Evolutionary conservation across 1,139 yeast species (phyloP).

Genomic region (Magnusiomyces fungicola): DNA sequence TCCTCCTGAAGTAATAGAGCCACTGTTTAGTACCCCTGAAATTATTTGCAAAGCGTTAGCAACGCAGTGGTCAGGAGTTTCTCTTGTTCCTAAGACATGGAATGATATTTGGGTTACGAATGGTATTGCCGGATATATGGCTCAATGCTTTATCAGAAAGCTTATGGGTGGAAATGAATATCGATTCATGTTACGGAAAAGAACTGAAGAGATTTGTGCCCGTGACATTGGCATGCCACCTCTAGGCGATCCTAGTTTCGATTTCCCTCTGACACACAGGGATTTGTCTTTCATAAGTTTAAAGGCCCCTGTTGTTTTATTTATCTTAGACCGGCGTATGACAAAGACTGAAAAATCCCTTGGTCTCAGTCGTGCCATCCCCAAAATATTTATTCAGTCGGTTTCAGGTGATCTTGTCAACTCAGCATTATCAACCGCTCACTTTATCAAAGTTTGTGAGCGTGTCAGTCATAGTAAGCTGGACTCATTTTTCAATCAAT

Average conservation of each 20-base stretch:
- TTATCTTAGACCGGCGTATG: conserved; percentile 83
- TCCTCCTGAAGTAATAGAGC: conserved; percentile 72
- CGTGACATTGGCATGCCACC: conserved; percentile 81
- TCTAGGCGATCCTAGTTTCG: conserved; percentile 56
- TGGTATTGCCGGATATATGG: conserved; percentile 83
- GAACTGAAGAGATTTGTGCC: conserved; percentile 58
- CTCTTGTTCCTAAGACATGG: conserved; percentile 72
- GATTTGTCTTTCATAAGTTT: conserved; percentile 60
- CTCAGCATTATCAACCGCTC: conserved; percentile 71
- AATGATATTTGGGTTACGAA: conserved; percentile 89
- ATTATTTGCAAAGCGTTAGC: conserved; percentile 63
- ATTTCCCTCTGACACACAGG: conserved; percentile 60
- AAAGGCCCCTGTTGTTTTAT: conserved; percentile 81
- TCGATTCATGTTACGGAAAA: conserved; percentile 58
- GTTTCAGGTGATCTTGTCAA: conserved; percentile 89
- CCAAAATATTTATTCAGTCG: conserved; percentile 85
- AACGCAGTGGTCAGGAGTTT: conserved; percentile 90
- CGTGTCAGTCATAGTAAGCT: conserved; percentile 83
- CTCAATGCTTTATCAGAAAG: conserved; percentile 57
- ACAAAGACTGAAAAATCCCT: conserved; percentile 92
- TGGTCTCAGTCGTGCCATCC: conserved; percentile 85
- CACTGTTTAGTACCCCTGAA: conserved; percentile 66
- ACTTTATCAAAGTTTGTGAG: conserved; percentile 88
- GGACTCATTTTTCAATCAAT: conserved; percentile 80
- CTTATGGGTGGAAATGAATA: conserved; percentile 82